A percentile compares a stretch with the other conserved stretches of the same genome.
phyloP scores from a whole-genome alignment of 78 protist genomes.

The Dictyostelium capitatum region DNA sequence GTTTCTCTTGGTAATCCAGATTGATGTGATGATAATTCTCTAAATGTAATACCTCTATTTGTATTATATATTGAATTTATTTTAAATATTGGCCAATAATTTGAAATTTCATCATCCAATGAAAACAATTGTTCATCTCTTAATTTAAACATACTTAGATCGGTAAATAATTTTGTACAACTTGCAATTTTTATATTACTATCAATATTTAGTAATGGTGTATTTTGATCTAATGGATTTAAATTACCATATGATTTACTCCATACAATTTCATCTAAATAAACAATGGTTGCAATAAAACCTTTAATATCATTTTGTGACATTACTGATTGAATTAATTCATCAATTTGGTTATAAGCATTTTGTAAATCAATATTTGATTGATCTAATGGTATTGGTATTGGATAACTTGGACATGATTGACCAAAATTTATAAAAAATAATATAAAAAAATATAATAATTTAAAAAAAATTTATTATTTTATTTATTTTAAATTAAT shows the following conservation, averaged over 20 bases:
- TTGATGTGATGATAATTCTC: conserved; percentile 60
- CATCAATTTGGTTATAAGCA: conserved; percentile 22
- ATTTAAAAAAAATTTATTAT: too few relatives aligned
- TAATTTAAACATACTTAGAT: conserved; percentile 51
- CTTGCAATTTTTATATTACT: conserved; percentile 55
- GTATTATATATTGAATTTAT: conserved; percentile 6
- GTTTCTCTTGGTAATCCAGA: conserved; percentile 65
- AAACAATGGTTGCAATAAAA: conserved; percentile 50
- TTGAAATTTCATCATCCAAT: conserved; percentile 50
- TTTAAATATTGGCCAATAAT: conserved; percentile 46
- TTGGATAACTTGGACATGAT: conserved; percentile 46
- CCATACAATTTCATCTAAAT: conserved; percentile 62
- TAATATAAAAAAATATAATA: background rate
- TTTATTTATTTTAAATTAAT: too few relatives aligned
- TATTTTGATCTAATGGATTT: conserved; percentile 25
- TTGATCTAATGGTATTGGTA: conserved; percentile 12
- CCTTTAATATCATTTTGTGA: background rate
- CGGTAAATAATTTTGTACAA: conserved; percentile 56
- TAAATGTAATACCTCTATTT: conserved; percentile 28
- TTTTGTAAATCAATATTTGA: background rate
- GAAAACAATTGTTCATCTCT: conserved; percentile 46
- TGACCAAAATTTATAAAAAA: background rate
- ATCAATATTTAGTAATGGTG: conserved; percentile 41
- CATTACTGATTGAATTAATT: conserved; percentile 10
- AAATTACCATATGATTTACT: conserved; percentile 35